Percentiles rank a stretch among this genome's conserved stretches.
Conservation (phyloP, 768 basidiomycete genomes). For the Panellus pusillus region DNA sequence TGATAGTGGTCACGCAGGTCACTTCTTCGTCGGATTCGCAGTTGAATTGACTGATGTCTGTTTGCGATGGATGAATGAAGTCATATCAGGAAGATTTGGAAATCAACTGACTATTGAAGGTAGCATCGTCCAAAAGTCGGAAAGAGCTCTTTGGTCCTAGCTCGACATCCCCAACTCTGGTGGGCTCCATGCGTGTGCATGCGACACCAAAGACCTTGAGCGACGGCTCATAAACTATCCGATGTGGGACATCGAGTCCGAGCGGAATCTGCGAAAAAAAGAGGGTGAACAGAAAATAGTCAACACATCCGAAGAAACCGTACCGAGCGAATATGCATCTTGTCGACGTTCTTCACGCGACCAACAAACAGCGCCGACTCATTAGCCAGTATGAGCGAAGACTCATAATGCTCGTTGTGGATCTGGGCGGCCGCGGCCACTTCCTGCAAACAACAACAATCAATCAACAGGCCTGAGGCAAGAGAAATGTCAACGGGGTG, state of each 20-base stretch:
- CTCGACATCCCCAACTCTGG: slow-evolving; percentile 52
- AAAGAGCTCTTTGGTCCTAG: slow-evolving; percentile 50
- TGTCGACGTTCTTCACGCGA: slow-evolving; percentile 63
- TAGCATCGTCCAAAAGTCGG: slow-evolving; percentile 62
- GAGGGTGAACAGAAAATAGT: slow-evolving; percentile 4
- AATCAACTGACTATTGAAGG: slow-evolving; percentile 56
- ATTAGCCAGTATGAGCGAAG: slow-evolving; percentile 61
- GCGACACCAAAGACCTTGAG: slow-evolving; percentile 66
- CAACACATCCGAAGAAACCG: slow-evolving; percentile 21
- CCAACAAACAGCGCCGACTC: slow-evolving; percentile 62
- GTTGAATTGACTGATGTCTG: slow-evolving; percentile 49
- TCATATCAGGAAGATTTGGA: background rate
- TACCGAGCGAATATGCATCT: slow-evolving; percentile 81
- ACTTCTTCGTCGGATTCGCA: slow-evolving; percentile 63
- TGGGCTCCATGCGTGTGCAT: slow-evolving; percentile 54
- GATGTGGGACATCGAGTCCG: slow-evolving; percentile 69
- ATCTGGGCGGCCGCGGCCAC: slow-evolving; percentile 52
- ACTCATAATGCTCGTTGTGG: slow-evolving; percentile 46
- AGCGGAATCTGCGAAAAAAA: slow-evolving; percentile 54
- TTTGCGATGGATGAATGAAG: background rate
- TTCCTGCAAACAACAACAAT: slow-evolving; percentile 38
- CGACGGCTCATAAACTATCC: slow-evolving; percentile 58
- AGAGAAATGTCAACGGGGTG: background rate
- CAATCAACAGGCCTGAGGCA: background rate
- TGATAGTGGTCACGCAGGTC: slow-evolving; percentile 47